Evolutionary conservation across 148 eudicot species (phyloP).

Genomic region (Suaeda aralocaspica): DNA sequence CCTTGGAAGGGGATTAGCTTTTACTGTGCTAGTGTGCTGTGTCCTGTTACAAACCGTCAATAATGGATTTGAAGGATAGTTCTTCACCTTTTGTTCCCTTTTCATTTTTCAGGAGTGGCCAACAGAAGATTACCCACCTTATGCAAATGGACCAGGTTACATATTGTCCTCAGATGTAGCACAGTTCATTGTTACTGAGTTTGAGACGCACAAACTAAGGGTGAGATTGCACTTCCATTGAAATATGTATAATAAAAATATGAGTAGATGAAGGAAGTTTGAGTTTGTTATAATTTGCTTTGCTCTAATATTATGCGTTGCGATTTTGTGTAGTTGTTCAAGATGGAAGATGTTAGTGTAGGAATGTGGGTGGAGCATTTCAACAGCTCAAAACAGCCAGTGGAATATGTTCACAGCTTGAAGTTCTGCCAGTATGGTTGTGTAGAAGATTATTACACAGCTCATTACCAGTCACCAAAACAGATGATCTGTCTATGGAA

Average conservation of each 20-base stretch:
- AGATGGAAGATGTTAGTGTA: slow-evolving; percentile 98
- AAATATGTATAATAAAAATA: no score
- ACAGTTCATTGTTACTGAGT: slow-evolving; percentile 55
- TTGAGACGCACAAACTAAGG: slow-evolving; percentile 67
- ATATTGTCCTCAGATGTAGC: slow-evolving; percentile 80
- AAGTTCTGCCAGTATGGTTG: slow-evolving; percentile 87
- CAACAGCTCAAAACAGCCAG: slow-evolving; percentile 50
- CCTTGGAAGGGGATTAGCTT: no score
- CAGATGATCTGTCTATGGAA: slow-evolving; percentile 96
- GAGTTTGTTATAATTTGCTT: no score
- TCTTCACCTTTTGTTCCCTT: slow-evolving; percentile 14
- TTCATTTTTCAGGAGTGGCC: slow-evolving; percentile 77
- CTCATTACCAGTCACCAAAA: slow-evolving; percentile 90
- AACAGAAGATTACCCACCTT: slow-evolving; percentile 85
- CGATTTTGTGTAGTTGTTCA: slow-evolving; percentile 54
- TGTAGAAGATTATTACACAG: slow-evolving; percentile 69
- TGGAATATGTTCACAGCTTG: slow-evolving; percentile 70
- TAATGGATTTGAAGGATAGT: neutral
- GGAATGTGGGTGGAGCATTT: slow-evolving; percentile 96
- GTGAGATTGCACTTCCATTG: slow-evolving; percentile 28
- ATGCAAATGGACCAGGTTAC: slow-evolving; percentile 98
- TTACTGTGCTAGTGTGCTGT: no score
- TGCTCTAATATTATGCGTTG: no score
- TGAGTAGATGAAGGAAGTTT: no score
- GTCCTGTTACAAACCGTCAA: neutral